phyloP scores from a whole-genome alignment of 177 flowering plant species.

The Vitis hybrid region DNA sequence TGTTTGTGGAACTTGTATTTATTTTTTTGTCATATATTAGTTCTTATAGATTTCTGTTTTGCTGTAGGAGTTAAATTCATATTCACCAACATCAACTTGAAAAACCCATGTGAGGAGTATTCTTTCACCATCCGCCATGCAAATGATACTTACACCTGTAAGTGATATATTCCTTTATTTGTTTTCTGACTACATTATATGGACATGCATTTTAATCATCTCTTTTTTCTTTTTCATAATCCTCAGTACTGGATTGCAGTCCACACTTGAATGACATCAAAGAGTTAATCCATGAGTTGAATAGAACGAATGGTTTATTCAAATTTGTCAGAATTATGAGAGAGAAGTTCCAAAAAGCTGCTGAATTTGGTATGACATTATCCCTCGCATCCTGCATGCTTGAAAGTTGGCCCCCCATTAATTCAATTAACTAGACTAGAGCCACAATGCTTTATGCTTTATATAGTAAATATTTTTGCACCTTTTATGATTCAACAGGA shows the following conservation, averaged over 20 bases:
- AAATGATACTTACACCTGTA: conserved; percentile 71
- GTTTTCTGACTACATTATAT: not conserved
- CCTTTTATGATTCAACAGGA: conserved; percentile 29
- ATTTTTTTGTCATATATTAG: not conserved
- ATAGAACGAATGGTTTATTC: conserved; percentile 77
- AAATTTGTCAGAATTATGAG: conserved; percentile 87
- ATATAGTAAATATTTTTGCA: not conserved
- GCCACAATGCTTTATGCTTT: too few species aligned
- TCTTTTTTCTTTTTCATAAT: conserved; percentile 8
- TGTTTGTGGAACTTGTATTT: not conserved
- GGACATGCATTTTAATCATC: not conserved
- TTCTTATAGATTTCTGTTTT: conserved; percentile 7
- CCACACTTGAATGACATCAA: conserved; percentile 53
- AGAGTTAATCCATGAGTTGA: conserved; percentile 67
- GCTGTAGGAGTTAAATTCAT: conserved; percentile 73
- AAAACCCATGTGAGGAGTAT: conserved; percentile 60
- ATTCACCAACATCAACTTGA: conserved; percentile 54
- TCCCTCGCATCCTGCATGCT: conserved; percentile 6
- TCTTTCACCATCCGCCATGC: conserved; percentile 72
- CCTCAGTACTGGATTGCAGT: conserved; percentile 69
- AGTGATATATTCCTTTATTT: conserved; percentile 23
- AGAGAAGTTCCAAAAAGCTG: conserved; percentile 65
- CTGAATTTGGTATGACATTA: conserved; percentile 44
- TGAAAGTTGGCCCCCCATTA: not conserved
- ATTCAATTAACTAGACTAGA: not conserved